Conservation (phyloP, 257 asterid species). For the Datura wrightii region DNA sequence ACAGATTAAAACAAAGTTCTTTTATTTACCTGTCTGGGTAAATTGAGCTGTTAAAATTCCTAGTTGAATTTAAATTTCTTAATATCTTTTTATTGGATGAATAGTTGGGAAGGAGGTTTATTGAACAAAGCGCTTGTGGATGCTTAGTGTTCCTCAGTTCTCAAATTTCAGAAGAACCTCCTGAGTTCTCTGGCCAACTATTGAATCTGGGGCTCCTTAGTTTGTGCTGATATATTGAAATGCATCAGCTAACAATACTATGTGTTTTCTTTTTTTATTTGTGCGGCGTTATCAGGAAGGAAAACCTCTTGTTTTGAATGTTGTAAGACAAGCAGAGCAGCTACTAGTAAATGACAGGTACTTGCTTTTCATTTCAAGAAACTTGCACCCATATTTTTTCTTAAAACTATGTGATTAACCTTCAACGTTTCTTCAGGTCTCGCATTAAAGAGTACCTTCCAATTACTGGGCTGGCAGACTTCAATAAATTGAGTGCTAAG, state of each 20-base stretch:
- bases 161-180: slow-evolving; percentile 12
- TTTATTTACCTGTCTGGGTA: neutral
- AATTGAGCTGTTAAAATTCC: slow-evolving; percentile 12
- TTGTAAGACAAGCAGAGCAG: slow-evolving; percentile 89
- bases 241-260: neutral
- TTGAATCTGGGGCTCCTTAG: neutral
- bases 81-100: neutral
- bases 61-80: neutral
- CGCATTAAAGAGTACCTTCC: slow-evolving; percentile 95
- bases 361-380: neutral
- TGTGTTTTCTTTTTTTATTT: neutral
- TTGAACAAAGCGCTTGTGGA: slow-evolving; percentile 24
- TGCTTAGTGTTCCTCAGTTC: neutral
- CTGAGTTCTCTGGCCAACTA: neutral
- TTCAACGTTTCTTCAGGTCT: slow-evolving; percentile 54
- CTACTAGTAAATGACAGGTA: slow-evolving; percentile 80
- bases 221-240: neutral
- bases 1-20: slow-evolving; percentile 18
- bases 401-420: slow-evolving; percentile 31
- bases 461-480: slow-evolving; percentile 85
- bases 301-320: slow-evolving; percentile 93
- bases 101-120: neutral
- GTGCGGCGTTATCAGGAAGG: slow-evolving; percentile 72
- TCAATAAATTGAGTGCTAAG: slow-evolving; percentile 90
- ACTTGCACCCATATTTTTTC: slow-evolving; percentile 10